Percentiles rank a stretch among this genome's conserved stretches.
phyloP scores from a whole-genome alignment of 2,329 filamentous ascomycete species.

The Aspergillus pseudoterreus region DNA sequence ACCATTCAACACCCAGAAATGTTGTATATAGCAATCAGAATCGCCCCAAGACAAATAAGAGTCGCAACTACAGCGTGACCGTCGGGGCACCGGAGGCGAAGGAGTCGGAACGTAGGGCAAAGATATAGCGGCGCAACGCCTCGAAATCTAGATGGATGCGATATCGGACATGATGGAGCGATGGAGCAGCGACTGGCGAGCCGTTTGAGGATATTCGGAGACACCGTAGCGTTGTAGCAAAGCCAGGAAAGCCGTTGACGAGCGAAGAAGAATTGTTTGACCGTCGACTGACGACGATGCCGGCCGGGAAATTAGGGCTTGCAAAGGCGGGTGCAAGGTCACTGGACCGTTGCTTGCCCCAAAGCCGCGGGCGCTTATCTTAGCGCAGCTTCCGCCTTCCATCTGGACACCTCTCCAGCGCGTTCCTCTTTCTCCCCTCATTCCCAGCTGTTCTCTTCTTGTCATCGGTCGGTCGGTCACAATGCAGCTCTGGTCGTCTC shows the following conservation, averaged over 20 bases:
- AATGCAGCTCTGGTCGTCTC: slow-evolving; percentile 37
- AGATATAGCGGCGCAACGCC: slow-evolving; percentile 14
- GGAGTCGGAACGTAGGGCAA: slow-evolving; percentile 13
- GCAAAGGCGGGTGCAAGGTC: slow-evolving; percentile 22
- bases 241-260: slow-evolving; percentile 5
- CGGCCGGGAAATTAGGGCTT: slow-evolving; percentile 38
- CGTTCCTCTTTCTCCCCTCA: slow-evolving; percentile 17
- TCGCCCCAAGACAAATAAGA: neutral
- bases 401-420: neutral
- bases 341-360: slow-evolving; percentile 28
- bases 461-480: slow-evolving; percentile 11
- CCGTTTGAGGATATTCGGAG: slow-evolving; percentile 6
- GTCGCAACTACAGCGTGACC: slow-evolving; percentile 8
- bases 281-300: slow-evolving; percentile 15
- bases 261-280: slow-evolving; percentile 16
- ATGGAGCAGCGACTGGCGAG: slow-evolving; percentile 8
- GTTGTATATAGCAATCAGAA: neutral
- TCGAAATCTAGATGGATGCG: slow-evolving; percentile 11
- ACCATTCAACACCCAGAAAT: neutral
- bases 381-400: slow-evolving; percentile 14
- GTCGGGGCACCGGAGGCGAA: slow-evolving; percentile 19
- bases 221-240: slow-evolving; percentile 2
- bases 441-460: slow-evolving; percentile 5
- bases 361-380: slow-evolving; percentile 22
- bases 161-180: slow-evolving; percentile 9